Evolutionary conservation across 2,329 filamentous ascomycete genomes (phyloP), one percentile per base, ranked within the genome.

Genomic region (Graphium sp.): DNA sequence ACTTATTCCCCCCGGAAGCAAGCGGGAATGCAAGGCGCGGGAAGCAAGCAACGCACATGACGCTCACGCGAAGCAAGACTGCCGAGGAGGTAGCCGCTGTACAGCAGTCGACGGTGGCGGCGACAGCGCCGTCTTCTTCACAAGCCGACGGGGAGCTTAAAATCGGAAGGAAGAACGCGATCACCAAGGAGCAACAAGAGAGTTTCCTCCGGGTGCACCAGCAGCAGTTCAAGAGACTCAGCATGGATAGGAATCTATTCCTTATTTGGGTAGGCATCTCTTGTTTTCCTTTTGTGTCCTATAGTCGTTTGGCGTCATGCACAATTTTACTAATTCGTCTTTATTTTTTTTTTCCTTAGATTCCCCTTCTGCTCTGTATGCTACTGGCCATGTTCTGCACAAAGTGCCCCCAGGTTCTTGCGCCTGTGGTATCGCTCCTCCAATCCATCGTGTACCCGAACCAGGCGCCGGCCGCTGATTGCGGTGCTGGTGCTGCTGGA

Each of bases 1-100:
- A 85, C 26, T 67, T 89, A 17, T 89, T 73, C 46, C 80, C 78
- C n/a, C n/a, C 2, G 53, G 56, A 22, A 49, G 57, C 30, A 55
- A 60, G 24, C 36, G 60, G 11, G 65, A 74, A 32, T 52, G 50
- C 15, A 75, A 77, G 47, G 60, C 66, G n/a, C n/a, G n/a, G n/a
- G n/a, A n/a, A n/a, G n/a, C n/a, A n/a, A n/a, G n/a, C n/a, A n/a
- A n/a, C n/a, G n/a, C n/a, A n/a, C n/a, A n/a, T n/a, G n/a, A n/a
- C n/a, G n/a, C n/a, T n/a, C n/a, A n/a, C n/a, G n/a, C n/a, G n/a
- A n/a, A n/a, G n/a, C 39, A 53, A 60, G 12, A 65, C 66, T n/a
- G 67, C 65, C 2, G 57, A 60, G 7, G 57, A 58, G 30, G 72
- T 71, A 3, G 63, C 64, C 2, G 62, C 59, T 7, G 28, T 36